phyloP scores from a whole-genome alignment of 2,329 filamentous ascomycete genomes.

The Colletotrichum lentis region DNA sequence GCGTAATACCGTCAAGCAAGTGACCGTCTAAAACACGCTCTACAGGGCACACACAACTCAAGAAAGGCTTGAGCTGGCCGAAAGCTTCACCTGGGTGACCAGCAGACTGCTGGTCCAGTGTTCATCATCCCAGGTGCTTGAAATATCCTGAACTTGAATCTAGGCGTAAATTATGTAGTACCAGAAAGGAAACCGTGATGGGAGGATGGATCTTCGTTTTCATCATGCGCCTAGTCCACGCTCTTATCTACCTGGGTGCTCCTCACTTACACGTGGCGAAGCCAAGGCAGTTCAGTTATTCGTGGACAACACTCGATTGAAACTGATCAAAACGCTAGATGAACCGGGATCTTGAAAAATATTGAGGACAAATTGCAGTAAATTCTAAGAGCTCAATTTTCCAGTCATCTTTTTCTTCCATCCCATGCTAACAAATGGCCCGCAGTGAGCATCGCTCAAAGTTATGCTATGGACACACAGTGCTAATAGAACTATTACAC shows the following conservation, averaged over 20 bases:
- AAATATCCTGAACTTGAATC: rapidly evolving
- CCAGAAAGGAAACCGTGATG: background rate
- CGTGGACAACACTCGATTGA: background rate
- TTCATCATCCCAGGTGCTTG: background rate
- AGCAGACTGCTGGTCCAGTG: background rate
- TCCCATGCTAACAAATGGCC: no score
- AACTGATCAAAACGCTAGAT: background rate
- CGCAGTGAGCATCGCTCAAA: no score
- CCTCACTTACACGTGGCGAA: background rate
- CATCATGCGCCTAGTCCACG: background rate
- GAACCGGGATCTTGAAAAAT: no score
- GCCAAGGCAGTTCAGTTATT: background rate
- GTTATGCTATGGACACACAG: conserved; percentile 1
- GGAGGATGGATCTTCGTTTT: background rate
- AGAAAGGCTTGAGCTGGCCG: no score
- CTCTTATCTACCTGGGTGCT: background rate
- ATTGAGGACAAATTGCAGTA: no score
- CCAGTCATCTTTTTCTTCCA: no score
- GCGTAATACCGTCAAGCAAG: background rate
- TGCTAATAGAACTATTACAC: background rate
- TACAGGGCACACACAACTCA: background rate
- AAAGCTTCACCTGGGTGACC: background rate
- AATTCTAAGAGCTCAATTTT: no score
- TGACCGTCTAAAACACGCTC: rapidly evolving
- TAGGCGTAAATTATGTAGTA: background rate